Percentiles rank a stretch among this genome's conserved stretches.
Evolutionary conservation across 2,329 filamentous ascomycete species (phyloP).

Genomic region (Trichoderma harzianum): DNA sequence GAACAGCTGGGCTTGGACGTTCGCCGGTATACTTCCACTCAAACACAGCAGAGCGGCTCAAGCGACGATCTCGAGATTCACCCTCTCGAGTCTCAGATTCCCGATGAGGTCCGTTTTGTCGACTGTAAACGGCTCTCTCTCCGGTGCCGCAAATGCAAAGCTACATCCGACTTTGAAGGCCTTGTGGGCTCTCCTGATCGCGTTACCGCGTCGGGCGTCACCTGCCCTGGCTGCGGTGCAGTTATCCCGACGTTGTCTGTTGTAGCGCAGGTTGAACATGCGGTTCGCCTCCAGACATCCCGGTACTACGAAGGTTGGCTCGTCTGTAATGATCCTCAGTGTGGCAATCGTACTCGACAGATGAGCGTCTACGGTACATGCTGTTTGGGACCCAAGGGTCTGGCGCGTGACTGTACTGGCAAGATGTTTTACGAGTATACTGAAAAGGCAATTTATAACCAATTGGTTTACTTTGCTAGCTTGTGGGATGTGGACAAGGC

Average conservation of each 20-base stretch:
- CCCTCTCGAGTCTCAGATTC: constrained; percentile 90
- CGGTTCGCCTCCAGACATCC: constrained; percentile 73
- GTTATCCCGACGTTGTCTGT: constrained; percentile 68
- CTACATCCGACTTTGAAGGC: constrained; percentile 71
- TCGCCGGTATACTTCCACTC: constrained; percentile 66
- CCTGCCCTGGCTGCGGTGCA: constrained; percentile 67
- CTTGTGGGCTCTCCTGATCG: constrained; percentile 56
- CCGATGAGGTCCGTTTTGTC: constrained; percentile 84
- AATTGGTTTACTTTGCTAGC: constrained; percentile 80
- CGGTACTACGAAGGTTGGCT: constrained; percentile 93
- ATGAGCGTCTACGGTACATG: constrained; percentile 90
- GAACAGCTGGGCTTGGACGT: constrained; percentile 92
- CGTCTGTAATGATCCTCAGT: constrained; percentile 83
- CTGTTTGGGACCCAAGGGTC: constrained; percentile 82
- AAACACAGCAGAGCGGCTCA: constrained; percentile 46
- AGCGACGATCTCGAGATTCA: constrained; percentile 70
- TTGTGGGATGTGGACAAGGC: constrained; percentile 90
- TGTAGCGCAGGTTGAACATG: constrained; percentile 81
- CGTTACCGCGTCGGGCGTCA: constrained; percentile 70
- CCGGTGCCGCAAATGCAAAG: constrained; percentile 77
- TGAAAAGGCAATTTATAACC: constrained; percentile 92
- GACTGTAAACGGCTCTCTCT: constrained; percentile 74
- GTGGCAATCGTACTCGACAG: constrained; percentile 81
- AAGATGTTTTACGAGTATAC: constrained; percentile 84
- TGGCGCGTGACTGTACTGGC: constrained; percentile 79